Base-by-base conservation (phyloP, 2,329 filamentous ascomycete species). In the Neonectria faginata region DNA sequence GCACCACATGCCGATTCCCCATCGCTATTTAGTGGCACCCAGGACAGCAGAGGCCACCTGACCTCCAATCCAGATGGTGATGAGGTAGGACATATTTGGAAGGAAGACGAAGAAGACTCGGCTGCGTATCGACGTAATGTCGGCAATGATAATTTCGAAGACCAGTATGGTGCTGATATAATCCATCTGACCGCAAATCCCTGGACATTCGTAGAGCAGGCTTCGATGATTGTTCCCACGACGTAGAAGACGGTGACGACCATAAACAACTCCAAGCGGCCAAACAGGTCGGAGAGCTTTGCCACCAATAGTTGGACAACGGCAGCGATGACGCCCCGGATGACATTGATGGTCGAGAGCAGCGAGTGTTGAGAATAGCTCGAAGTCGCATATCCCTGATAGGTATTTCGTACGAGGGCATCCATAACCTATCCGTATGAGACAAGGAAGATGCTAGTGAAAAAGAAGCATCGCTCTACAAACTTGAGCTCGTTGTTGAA, bases 91-190 rank as follows among this genome's bases (percentile, higher is more conserved):
- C 16, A 86, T 78, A 67, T 88, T 85, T 3, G 87, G 87, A 12
- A 89, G 75, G 2, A 84, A 86, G 3, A 85, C 86, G 68, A 88
- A 83, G 3, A 91, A 74, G 14, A 87, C 87, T 60, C 88, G 85
- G 70, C 89, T 88, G 18, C 85, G 75, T 48, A 90, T 76, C 67
- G 86, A 83, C 54, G 85, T 89, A 1, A 86, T 88, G 74, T 91
- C 88, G 31, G 88, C 88, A 53, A 90, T 85, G 74, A 91, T 88
- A 44, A 91, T 85, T 72, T 90, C 88, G 71, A 89, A 85, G 22
- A 89, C 76, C 52, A 90, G 86, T 62, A 87, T 83, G 7, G 89
- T 78, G 8, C 86, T 87, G 0, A 86, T 88, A 48, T 79, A 82
- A 3, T 87, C 88, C 14, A 87, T 85, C 2, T 87, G 84, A 82